phyloP scores from a whole-genome alignment of 1,284 basidiomycete genomes.

The Irpex lacteus region DNA sequence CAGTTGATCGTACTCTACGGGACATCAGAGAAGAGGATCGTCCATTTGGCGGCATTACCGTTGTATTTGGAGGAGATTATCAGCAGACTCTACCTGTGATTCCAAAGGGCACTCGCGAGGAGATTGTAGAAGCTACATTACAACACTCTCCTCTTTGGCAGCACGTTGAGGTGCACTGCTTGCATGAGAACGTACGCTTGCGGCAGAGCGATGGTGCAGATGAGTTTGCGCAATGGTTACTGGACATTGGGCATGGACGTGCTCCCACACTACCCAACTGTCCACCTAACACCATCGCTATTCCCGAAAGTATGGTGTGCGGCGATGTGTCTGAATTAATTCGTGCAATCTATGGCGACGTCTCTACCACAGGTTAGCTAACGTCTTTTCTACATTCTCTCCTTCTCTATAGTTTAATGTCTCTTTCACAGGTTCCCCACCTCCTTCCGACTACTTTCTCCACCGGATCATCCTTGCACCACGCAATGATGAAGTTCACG shows the following conservation, averaged over 20 bases:
- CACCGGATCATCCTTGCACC: background rate
- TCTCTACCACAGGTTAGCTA: background rate
- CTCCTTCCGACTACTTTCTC: background rate
- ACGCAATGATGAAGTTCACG: background rate
- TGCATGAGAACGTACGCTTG: background rate
- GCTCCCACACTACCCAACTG: background rate
- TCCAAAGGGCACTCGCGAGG: conserved; percentile 27
- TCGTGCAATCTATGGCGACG: background rate
- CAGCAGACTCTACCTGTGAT: conserved; percentile 35
- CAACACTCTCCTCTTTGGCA: conserved; percentile 26
- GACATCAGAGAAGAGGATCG: conserved; percentile 27
- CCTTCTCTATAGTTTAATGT: too few species aligned
- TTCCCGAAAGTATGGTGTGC: background rate
- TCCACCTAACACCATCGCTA: background rate
- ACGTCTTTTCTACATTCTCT: too few species aligned
- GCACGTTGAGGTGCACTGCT: background rate
- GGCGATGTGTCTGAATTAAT: background rate
- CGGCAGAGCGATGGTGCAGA: conserved; percentile 19
- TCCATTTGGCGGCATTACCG: conserved; percentile 40
- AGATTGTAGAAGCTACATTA: conserved; percentile 35
- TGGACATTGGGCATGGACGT: conserved; percentile 39
- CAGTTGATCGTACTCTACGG: conserved; percentile 31
- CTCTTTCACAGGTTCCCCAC: too few species aligned
- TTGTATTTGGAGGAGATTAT: conserved; percentile 31
- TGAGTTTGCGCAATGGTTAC: conserved; percentile 38